Percentiles rank a stretch among this genome's conserved stretches.
Evolutionary conservation across 2,329 filamentous ascomycete genomes (phyloP).

Genomic region (Colletotrichum lini): DNA sequence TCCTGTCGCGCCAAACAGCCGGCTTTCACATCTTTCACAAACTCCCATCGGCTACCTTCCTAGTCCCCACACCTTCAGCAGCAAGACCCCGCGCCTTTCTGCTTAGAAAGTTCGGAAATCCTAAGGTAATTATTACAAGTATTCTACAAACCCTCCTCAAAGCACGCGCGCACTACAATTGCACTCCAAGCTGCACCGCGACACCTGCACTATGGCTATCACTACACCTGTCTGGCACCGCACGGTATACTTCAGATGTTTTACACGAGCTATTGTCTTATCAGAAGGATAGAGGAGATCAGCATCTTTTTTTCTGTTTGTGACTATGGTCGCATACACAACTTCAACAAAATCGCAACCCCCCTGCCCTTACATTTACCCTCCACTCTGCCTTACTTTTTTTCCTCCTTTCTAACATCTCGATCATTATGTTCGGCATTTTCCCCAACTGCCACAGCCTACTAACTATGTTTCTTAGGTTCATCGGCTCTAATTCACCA

Average conservation of each 20-base stretch:
- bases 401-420: not conserved
- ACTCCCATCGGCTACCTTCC: not conserved
- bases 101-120: conserved; percentile 23
- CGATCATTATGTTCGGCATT: not conserved
- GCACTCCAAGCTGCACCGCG: not conserved
- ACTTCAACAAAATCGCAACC: conserved; percentile 1
- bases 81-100: conserved; percentile 22
- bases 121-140: conserved; percentile 24
- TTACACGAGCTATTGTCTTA: not conserved
- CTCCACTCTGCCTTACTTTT: not conserved
- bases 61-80: not conserved
- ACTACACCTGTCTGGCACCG: too few relatives aligned
- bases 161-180: not conserved
- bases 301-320: not conserved
- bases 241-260: not conserved
- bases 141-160: conserved; percentile 15
- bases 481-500: not conserved
- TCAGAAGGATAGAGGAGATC: too few relatives aligned
- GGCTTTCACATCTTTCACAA: conserved; percentile 4
- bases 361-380: not conserved
- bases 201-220: too few relatives aligned
- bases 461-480: not conserved
- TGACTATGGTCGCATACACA: conserved; percentile 8
- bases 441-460: not conserved
- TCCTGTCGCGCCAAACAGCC: not conserved